Base-by-base conservation (phyloP, 2,329 filamentous ascomycete genomes). In the Mariannaea sp. region DNA sequence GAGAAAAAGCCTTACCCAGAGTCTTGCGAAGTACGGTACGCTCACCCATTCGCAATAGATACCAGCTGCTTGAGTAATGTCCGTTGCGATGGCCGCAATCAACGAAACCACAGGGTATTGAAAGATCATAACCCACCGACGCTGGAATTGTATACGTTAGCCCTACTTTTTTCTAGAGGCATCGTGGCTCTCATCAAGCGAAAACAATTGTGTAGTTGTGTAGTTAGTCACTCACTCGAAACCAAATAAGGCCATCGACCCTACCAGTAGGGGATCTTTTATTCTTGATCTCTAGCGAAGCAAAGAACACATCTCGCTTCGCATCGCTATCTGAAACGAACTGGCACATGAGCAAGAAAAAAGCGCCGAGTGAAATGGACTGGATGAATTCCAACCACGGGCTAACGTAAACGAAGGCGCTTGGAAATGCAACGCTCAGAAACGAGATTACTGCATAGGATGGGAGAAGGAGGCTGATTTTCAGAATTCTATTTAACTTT, bases 101-200 rank as follows among this genome's bases (percentile, higher is more conserved):
- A 60, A 24, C 1, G 62, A 43, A 4, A 65, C 35, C 1, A 61
- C 16, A 2, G 61, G 61, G 44, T 61, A 63, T 13, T 64, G 62
- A 7, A 64, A 64, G 17, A 64, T 61, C 57, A 65, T 49, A 3
- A 57, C 12, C 61, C 61, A 63, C 2, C 61, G 59, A 2, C 55
- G 60, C 59, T 62, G 9, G 7, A 17, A 7, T 3, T 14, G 19
- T 14, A 5, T 13, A 9, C 2, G 49, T 57, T 22, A 51, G 50
- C 12, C 4, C 9, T n/a, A 36, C 13, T 22, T 19, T 9, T 12
- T 19, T 13, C 22, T 19, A 7, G n/a, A 6, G 17, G 1, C n/a
- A n/a, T n/a, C n/a, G n/a, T n/a, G n/a, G n/a, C n/a, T n/a, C n/a
- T n/a, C n/a, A n/a, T n/a, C n/a, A n/a, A n/a, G n/a, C n/a, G n/a